Evolutionary conservation across 225 moss, liverwort and hornwort genomes (phyloP).

Genomic region (Pseudisothecium myosuroides): DNA sequence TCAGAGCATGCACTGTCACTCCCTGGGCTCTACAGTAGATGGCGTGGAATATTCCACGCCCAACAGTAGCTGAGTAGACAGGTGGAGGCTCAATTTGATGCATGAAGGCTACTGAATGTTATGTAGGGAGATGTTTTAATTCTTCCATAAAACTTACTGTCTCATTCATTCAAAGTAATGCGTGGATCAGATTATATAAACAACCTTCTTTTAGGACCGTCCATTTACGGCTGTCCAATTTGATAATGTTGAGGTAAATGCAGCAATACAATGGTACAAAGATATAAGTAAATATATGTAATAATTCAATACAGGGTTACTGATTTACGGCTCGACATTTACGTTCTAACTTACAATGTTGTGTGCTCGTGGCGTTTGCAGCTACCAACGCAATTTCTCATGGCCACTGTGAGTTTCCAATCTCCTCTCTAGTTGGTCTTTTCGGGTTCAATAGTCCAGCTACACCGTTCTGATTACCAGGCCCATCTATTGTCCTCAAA

Average conservation of each 20-base stretch:
- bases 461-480: neutral
- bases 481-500: neutral
- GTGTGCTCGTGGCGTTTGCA: neutral
- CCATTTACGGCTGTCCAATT: neutral
- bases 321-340: neutral
- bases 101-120: no score
- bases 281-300: neutral
- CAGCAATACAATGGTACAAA: no score
- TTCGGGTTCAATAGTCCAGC: neutral
- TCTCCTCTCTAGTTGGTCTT: neutral
- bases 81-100: no score
- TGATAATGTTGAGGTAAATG: no score
- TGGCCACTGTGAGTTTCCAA: constrained; percentile 50
- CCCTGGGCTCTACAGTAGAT: no score
- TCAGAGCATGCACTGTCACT: no score
- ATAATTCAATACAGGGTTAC: neutral
- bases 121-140: neutral
- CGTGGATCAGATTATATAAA: neutral
- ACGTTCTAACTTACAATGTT: neutral
- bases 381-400: constrained; percentile 95
- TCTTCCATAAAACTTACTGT: neutral
- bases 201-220: neutral
- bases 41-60: no score
- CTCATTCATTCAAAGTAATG: neutral
- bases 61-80: no score